Percentiles rank a stretch among this genome's conserved stretches.
Conservation (phyloP, 768 basidiomycete genomes). For the Tulasnella sp. region DNA sequence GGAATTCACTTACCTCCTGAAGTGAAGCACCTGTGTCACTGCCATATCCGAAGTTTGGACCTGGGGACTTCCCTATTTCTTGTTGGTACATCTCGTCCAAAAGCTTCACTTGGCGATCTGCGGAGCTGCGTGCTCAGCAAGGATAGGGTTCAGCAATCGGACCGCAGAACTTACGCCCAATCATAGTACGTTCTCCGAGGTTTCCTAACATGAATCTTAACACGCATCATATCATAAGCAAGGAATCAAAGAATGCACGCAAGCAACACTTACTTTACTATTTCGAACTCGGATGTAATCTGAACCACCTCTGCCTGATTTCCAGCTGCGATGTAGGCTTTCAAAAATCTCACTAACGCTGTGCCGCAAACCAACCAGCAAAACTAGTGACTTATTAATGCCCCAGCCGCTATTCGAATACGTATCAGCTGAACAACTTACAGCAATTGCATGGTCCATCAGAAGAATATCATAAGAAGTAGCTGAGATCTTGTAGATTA, state of each 20-base stretch:
- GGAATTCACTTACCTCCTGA: too few relatives aligned
- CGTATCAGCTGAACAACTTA: conserved; percentile 25
- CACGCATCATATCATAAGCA: background rate
- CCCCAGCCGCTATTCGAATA: background rate
- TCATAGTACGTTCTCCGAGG: conserved; percentile 5
- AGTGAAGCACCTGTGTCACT: too few relatives aligned
- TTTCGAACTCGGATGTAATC: conserved; percentile 50
- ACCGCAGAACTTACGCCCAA: conserved; percentile 7
- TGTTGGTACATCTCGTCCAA: too few relatives aligned
- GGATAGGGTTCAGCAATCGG: too few relatives aligned
- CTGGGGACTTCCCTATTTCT: too few relatives aligned
- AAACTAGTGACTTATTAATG: conserved; percentile 30
- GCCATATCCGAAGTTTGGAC: too few relatives aligned
- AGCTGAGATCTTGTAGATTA: conserved; percentile 48
- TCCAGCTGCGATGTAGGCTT: conserved; percentile 46
- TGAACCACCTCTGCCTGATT: conserved; percentile 44
- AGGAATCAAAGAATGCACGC: too few relatives aligned
- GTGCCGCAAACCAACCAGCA: conserved; percentile 59
- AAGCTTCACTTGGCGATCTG: too few relatives aligned
- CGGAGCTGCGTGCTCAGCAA: too few relatives aligned
- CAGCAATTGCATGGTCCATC: conserved; percentile 56
- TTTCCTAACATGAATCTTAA: conserved; percentile 12
- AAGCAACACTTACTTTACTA: conserved; percentile 57
- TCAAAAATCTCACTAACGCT: conserved; percentile 52
- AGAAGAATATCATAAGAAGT: conserved; percentile 62